A percentile compares a stretch with the other conserved stretches of the same genome.
phyloP scores from a whole-genome alignment of 345 rosid species.

The Abelmoschus esculentus region DNA sequence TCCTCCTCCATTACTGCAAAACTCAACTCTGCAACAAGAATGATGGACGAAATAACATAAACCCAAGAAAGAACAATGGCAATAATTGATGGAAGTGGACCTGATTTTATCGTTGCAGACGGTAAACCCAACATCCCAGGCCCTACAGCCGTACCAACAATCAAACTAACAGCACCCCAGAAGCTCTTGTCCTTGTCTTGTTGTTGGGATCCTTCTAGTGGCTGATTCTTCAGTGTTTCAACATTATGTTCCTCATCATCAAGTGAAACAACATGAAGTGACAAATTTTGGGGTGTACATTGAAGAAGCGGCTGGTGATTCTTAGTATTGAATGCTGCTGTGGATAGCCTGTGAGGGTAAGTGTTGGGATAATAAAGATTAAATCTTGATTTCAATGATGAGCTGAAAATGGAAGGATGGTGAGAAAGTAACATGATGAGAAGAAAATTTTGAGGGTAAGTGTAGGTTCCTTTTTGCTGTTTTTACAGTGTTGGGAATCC shows the following conservation, averaged over 20 bases:
- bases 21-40: slow-evolving; percentile 83
- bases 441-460: background rate
- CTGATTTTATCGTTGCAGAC: slow-evolving; percentile 70
- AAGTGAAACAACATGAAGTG: slow-evolving; percentile 14
- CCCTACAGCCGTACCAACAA: slow-evolving; percentile 89
- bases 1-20: slow-evolving; percentile 86
- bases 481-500: background rate
- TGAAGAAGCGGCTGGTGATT: slow-evolving; percentile 11
- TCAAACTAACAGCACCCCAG: slow-evolving; percentile 90
- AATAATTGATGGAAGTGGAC: slow-evolving; percentile 61
- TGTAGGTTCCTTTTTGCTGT: background rate
- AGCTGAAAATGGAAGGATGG: background rate
- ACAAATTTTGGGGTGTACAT: slow-evolving; percentile 17
- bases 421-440: slow-evolving; percentile 8
- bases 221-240: slow-evolving; percentile 2
- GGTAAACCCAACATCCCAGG: slow-evolving; percentile 94
- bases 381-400: slow-evolving; percentile 8
- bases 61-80: slow-evolving; percentile 68
- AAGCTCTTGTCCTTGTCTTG: slow-evolving; percentile 41
- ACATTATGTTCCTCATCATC: slow-evolving; percentile 13
- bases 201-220: slow-evolving; percentile 12
- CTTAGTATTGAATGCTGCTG: background rate
- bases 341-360: background rate
- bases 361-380: slow-evolving; percentile 1
- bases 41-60: slow-evolving; percentile 73